Evolutionary conservation across 768 basidiomycete species (phyloP).

Genomic region (Boletellus ananiceps): DNA sequence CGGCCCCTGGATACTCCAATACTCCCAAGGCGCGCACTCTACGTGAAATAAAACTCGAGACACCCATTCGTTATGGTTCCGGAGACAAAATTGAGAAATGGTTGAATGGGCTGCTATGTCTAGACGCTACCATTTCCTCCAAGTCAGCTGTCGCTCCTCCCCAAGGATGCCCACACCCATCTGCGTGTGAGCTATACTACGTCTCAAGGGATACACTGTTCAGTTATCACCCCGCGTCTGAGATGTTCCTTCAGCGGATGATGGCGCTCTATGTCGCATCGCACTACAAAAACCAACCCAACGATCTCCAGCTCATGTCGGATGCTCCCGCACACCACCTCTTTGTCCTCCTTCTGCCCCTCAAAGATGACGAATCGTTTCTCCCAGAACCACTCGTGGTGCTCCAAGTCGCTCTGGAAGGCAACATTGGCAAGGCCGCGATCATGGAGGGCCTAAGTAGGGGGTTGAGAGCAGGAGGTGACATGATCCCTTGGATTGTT

Average conservation of each 20-base stretch:
- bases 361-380: slow-evolving; percentile 84
- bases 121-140: slow-evolving; percentile 73
- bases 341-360: slow-evolving; percentile 90
- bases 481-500: slow-evolving; percentile 97
- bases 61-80: slow-evolving; percentile 86
- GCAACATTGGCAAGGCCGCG: slow-evolving; percentile 78
- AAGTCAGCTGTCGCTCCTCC: slow-evolving; percentile 34
- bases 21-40: slow-evolving; percentile 65
- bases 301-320: slow-evolving; percentile 94
- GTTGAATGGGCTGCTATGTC: slow-evolving; percentile 86
- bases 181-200: slow-evolving; percentile 90
- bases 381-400: slow-evolving; percentile 96
- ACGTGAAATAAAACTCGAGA: slow-evolving; percentile 91
- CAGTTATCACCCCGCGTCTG: slow-evolving; percentile 95
- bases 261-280: slow-evolving; percentile 97
- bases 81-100: slow-evolving; percentile 92
- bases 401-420: slow-evolving; percentile 93
- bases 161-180: slow-evolving; percentile 92
- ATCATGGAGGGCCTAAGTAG: slow-evolving; percentile 84
- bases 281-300: slow-evolving; percentile 99
- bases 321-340: slow-evolving; percentile 97
- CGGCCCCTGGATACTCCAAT: slow-evolving; percentile 43
- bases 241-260: slow-evolving; percentile 95
- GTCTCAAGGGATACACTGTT: slow-evolving; percentile 95
- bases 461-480: slow-evolving; percentile 84